These are phyloP conservation scores for Gossypioides kirkii DNA, from an alignment of 345 rosid genomes.

Conservation along the genomic window DNA sequence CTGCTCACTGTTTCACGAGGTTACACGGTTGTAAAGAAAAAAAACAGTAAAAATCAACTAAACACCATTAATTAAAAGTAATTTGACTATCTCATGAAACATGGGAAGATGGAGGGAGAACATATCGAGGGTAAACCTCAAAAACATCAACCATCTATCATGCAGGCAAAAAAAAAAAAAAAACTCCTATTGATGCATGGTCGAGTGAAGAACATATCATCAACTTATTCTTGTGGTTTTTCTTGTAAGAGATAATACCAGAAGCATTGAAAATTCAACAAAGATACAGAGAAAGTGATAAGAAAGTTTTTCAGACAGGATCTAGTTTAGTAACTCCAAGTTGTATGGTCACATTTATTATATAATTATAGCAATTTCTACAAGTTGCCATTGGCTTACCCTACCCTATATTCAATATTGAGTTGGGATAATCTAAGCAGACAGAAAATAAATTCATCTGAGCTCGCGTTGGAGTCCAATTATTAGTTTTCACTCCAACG, in stretches of 20 bases:
- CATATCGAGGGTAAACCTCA: not conserved
- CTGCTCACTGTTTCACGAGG: not conserved
- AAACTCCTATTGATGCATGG: not conserved
- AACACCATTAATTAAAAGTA: not conserved
- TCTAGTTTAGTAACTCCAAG: not conserved
- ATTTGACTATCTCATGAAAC: not conserved
- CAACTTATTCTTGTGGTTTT: too few species aligned
- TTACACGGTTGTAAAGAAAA: not conserved
- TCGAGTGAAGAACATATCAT: not conserved
- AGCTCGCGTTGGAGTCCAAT: not conserved
- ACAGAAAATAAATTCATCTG: too few species aligned
- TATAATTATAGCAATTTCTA: not conserved
- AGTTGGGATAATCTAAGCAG: not conserved
- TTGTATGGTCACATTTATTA: conserved; percentile 1
- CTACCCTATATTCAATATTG: not conserved
- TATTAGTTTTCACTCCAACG: not conserved
- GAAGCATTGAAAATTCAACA: too few species aligned
- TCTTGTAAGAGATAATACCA: too few species aligned
- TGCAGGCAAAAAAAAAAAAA: not conserved
- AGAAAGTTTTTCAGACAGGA: not conserved
- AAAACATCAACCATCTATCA: not conserved
- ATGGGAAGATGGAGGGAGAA: not conserved
- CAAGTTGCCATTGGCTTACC: not conserved
- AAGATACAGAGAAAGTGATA: not conserved
- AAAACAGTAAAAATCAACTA: not conserved